Evolutionary conservation across 2,329 filamentous ascomycete species (phyloP).

Genomic region (Botrytis galanthina): DNA sequence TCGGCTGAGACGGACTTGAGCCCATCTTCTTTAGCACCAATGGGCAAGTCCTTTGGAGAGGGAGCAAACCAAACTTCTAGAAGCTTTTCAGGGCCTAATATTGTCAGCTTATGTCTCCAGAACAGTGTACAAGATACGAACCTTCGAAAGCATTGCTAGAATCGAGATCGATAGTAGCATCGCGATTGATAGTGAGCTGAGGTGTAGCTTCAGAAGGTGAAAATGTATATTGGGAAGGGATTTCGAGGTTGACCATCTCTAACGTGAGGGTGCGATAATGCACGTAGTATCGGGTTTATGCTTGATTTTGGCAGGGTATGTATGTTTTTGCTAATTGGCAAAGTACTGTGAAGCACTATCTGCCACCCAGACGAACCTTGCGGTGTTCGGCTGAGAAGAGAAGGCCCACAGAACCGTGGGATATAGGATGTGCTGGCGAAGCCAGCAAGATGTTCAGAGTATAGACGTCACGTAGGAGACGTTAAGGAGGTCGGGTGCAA

Average conservation of each 20-base stretch:
- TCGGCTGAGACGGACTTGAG: slow-evolving; percentile 83
- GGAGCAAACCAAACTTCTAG: slow-evolving; percentile 98
- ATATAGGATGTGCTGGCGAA: slow-evolving; percentile 67
- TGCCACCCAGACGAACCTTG: slow-evolving; percentile 96
- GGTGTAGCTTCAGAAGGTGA: slow-evolving; percentile 82
- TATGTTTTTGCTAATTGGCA: slow-evolving; percentile 22
- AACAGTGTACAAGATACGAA: slow-evolving; percentile 40
- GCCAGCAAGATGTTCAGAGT: slow-evolving; percentile 59
- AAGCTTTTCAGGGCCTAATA: slow-evolving; percentile 84
- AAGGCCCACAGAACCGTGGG: slow-evolving; percentile 82
- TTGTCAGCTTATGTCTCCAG: slow-evolving; percentile 30
- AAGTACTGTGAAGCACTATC: slow-evolving; percentile 87
- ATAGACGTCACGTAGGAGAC: slow-evolving; percentile 65
- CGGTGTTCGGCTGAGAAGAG: slow-evolving; percentile 91
- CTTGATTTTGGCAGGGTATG: neutral
- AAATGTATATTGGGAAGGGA: slow-evolving; percentile 77
- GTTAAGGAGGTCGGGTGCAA: slow-evolving; percentile 90
- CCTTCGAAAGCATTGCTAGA: slow-evolving; percentile 96
- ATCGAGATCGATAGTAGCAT: slow-evolving; percentile 88
- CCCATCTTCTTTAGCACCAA: slow-evolving; percentile 68
- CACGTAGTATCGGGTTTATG: slow-evolving; percentile 13
- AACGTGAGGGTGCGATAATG: slow-evolving; percentile 28
- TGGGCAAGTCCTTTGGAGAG: slow-evolving; percentile 69
- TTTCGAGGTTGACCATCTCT: slow-evolving; percentile 83
- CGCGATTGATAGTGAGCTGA: slow-evolving; percentile 93